Evolutionary conservation across 345 rosid genomes (phyloP).

Genomic region (Citrus sinensis): DVS_A1.0 CM039165.1:29046501-29047000

Average conservation of each 20-base stretch:
- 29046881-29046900: not conserved
- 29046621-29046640: not conserved
- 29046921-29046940: not conserved
- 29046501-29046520: not conserved
- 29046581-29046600: not conserved
- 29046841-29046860: not conserved
- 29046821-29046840: not conserved
- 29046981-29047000: constrained; percentile 92
- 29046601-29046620: not conserved
- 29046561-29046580: not conserved
- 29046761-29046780: not conserved
- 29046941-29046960: constrained; percentile 21
- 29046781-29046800: not conserved
- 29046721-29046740: not conserved
- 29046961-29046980: constrained; percentile 99
- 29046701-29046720: not conserved
- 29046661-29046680: not conserved
- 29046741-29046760: not conserved
- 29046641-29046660: not conserved
- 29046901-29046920: not conserved
- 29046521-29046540: not conserved
- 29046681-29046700: not conserved
- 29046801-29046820: not conserved
- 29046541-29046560: not conserved
- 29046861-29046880: not conserved